Evolutionary conservation across 2,329 filamentous ascomycete genomes (phyloP).

Genomic region (Scorias spongiosa): DNA sequence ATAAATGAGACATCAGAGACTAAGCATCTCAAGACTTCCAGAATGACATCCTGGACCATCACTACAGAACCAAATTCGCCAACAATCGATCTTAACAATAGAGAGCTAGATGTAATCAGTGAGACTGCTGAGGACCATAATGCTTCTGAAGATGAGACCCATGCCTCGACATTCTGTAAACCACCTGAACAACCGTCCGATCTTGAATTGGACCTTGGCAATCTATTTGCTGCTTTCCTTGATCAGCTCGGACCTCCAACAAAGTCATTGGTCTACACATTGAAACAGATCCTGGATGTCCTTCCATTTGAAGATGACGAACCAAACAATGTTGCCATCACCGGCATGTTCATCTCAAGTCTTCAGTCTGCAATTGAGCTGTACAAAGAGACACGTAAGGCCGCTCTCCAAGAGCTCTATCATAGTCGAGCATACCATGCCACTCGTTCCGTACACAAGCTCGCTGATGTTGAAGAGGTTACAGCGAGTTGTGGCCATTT

Average conservation of each 20-base stretch:
- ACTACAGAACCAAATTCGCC: neutral
- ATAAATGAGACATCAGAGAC: conserved; percentile 43
- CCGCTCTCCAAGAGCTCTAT: conserved; percentile 68
- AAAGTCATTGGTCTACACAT: conserved; percentile 84
- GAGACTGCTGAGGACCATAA: conserved; percentile 24
- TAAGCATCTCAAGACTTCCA: neutral
- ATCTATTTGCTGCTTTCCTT: conserved; percentile 89
- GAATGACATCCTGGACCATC: neutral
- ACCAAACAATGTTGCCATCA: conserved; percentile 46
- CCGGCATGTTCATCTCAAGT: conserved; percentile 66
- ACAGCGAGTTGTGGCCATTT: conserved; percentile 97
- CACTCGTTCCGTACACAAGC: conserved; percentile 49
- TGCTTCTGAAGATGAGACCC: conserved; percentile 4
- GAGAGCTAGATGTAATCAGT: conserved; percentile 27
- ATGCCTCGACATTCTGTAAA: neutral
- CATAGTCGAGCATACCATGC: conserved; percentile 57
- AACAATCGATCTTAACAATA: conserved; percentile 5
- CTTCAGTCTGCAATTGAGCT: conserved; percentile 65
- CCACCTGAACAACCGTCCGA: neutral
- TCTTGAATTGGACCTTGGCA: conserved; percentile 38
- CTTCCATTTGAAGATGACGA: conserved; percentile 57
- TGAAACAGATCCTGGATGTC: conserved; percentile 78
- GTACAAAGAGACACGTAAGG: conserved; percentile 60
- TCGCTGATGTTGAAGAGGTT: conserved; percentile 92
- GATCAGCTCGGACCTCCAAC: conserved; percentile 78